A percentile compares a stretch with the other conserved stretches of the same genome.
Conservation (phyloP, 2,329 filamentous ascomycete species). For the Saccharata proteae region DNA sequence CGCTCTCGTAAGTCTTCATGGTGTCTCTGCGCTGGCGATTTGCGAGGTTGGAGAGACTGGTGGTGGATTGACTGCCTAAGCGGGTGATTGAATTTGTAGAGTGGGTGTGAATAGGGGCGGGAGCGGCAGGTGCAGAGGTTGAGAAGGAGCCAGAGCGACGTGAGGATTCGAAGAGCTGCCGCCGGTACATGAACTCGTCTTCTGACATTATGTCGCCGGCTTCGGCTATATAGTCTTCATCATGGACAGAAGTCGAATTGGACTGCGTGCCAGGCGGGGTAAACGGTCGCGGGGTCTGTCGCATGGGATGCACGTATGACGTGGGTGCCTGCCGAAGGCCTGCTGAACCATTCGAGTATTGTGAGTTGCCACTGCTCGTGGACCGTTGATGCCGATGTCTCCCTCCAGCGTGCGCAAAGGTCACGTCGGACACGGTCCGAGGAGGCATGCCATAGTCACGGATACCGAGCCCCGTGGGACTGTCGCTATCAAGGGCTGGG, state of each 20-base stretch:
- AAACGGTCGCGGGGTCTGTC: conserved; percentile 42
- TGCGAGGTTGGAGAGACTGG: conserved; percentile 38
- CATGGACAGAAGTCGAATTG: conserved; percentile 36
- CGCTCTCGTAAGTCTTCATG: conserved; percentile 35
- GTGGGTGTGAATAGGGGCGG: conserved; percentile 18
- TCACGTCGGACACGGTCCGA: conserved; percentile 31
- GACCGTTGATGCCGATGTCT: conserved; percentile 33
- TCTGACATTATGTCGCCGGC: conserved; percentile 35
- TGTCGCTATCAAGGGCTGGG: conserved; percentile 42
- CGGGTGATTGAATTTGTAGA: conserved; percentile 31
- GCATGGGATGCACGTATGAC: conserved; percentile 43
- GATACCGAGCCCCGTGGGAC: conserved; percentile 41
- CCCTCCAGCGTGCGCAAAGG: conserved; percentile 27
- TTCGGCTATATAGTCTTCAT: conserved; percentile 32
- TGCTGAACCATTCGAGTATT: conserved; percentile 39
- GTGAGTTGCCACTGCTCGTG: conserved; percentile 42
- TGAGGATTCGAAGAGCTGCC: conserved; percentile 25
- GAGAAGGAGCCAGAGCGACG: conserved; percentile 34
- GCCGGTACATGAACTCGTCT: conserved; percentile 28
- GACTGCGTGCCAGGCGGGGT: conserved; percentile 40
- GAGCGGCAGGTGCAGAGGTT: conserved; percentile 24
- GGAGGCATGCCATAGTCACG: conserved; percentile 31
- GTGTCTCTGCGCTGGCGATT: conserved; percentile 37
- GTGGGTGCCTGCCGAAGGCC: conserved; percentile 34
- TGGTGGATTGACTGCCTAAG: conserved; percentile 39